A percentile compares a stretch with the other conserved stretches of the same genome.
Evolutionary conservation across 2,329 filamentous ascomycete genomes (phyloP).

Genomic region (Cladosporium sp.): DNA sequence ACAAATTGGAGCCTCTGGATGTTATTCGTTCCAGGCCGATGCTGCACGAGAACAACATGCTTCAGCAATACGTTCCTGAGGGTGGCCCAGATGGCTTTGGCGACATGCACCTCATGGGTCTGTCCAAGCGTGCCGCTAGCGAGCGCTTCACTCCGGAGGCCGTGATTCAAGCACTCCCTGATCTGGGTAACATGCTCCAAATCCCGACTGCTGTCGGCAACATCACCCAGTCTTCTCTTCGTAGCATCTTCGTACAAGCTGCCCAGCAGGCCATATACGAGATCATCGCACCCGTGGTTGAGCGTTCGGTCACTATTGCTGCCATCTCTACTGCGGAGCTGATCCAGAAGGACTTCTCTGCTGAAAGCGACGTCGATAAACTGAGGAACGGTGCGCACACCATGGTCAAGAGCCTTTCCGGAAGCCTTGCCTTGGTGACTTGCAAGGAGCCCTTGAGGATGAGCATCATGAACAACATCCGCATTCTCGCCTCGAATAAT

Average conservation of each 20-base stretch:
- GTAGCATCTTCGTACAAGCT: conserved; percentile 75
- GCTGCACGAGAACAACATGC: conserved; percentile 29
- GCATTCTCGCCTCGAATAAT: conserved; percentile 65
- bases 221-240: conserved; percentile 62
- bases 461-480: conserved; percentile 96
- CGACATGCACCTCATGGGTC: conserved; percentile 67
- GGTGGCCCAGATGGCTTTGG: conserved; percentile 71
- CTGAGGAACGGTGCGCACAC: conserved; percentile 82
- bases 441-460: conserved; percentile 95
- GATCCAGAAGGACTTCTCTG: conserved; percentile 93
- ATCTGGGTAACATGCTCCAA: conserved; percentile 72
- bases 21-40: conserved; percentile 72
- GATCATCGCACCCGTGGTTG: conserved; percentile 96
- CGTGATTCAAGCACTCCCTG: conserved; percentile 76
- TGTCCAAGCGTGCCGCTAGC: conserved; percentile 57
- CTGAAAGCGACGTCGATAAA: conserved; percentile 84
- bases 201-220: conserved; percentile 76
- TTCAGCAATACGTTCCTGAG: conserved; percentile 38
- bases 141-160: conserved; percentile 72
- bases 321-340: conserved; percentile 95
- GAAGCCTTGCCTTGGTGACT: conserved; percentile 91
- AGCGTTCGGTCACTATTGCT: conserved; percentile 95
- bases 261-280: conserved; percentile 89
- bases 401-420: conserved; percentile 92
- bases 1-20: conserved; percentile 80